A percentile compares a stretch with the other conserved stretches of the same genome.
Conservation (phyloP, 345 rosid species). For the Erysimum cheiranthoides region DNA sequence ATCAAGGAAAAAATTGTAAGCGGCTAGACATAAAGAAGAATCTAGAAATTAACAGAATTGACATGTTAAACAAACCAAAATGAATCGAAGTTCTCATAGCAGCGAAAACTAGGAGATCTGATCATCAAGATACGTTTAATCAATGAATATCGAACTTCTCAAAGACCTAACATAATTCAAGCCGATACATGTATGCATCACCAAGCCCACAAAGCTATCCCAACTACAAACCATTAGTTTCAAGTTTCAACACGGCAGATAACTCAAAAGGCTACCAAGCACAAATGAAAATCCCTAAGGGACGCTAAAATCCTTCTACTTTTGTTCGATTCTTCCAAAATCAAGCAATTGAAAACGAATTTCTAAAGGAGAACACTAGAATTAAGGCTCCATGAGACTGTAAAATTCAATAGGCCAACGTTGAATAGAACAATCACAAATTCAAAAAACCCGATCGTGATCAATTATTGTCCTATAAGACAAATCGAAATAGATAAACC, state of each 20-base stretch:
- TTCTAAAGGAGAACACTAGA: background rate
- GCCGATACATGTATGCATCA: constrained; percentile 12
- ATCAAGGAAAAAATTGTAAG: background rate
- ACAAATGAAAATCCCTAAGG: background rate
- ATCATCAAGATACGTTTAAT: constrained; percentile 5
- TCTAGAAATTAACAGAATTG: background rate
- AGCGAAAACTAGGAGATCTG: constrained; percentile 15
- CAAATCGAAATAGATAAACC: constrained; percentile 24
- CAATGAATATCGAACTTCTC: constrained; percentile 22
- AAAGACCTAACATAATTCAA: background rate
- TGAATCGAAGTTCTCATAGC: constrained; percentile 11
- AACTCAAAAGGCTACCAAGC: constrained; percentile 22
- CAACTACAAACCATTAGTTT: constrained; percentile 10
- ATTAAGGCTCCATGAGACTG: background rate
- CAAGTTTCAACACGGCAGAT: constrained; percentile 7
- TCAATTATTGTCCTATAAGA: background rate
- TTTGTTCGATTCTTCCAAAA: constrained; percentile 11
- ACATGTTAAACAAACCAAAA: constrained; percentile 31
- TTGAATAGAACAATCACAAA: constrained; percentile 19
- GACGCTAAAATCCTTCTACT: background rate
- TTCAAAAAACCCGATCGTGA: constrained; percentile 36
- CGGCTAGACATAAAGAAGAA: background rate
- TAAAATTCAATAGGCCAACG: constrained; percentile 24
- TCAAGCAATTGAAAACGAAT: background rate
- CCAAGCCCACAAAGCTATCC: constrained; percentile 24